Base-by-base conservation (phyloP, 768 basidiomycete species). In the Termitomyces sp. region DNA sequence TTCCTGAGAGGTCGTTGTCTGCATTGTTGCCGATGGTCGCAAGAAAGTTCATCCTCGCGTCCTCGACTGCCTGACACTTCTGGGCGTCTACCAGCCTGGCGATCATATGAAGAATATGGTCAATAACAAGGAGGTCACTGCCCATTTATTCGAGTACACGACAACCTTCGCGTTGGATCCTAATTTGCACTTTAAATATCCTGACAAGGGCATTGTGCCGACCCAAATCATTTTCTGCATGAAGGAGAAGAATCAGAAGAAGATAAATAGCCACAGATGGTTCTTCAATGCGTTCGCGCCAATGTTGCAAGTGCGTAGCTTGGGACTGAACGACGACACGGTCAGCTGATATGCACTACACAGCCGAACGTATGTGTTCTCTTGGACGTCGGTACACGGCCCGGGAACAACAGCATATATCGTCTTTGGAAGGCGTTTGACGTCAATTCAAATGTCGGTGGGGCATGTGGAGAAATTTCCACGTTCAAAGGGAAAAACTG, bases 391-490 rank as follows among this genome's bases (percentile, higher is more conserved):
- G 96, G 96, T 1, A 98, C 96, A 3, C 83, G 90, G 34, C 96
- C 96, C 0, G 85, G 86, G 10, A 87, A 84, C 54, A 94, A 88
- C 65, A 92, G 90, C 43, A 85, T 98, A 49, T 98, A 98, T 69
- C 85, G 90, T 60, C 79, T 98, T 8, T 98, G 96, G 96, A 98
- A 98, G 73, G 85, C 91, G 0, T 94, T 94, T 64, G 92, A 94
- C 66, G 73, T 94, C 60, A 90, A 93, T 68, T 92, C 90, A 8
- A 96, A 90, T 59, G 92, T 98, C 13, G 95, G 84, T 12, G 96
- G 95, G 18, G 94, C 96, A 12, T 98, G 96, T 70, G 96, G 96
- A n/a, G 96, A 98, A 72, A 94, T 96, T 66, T 90, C 91, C 9
- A 86, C 80, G 14, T 90, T 94, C 74, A 98, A 98, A 70, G 96